Conservation (phyloP, 176 grass and related monocot genomes). For the barley (Hordeum vulgare) region DNA sequence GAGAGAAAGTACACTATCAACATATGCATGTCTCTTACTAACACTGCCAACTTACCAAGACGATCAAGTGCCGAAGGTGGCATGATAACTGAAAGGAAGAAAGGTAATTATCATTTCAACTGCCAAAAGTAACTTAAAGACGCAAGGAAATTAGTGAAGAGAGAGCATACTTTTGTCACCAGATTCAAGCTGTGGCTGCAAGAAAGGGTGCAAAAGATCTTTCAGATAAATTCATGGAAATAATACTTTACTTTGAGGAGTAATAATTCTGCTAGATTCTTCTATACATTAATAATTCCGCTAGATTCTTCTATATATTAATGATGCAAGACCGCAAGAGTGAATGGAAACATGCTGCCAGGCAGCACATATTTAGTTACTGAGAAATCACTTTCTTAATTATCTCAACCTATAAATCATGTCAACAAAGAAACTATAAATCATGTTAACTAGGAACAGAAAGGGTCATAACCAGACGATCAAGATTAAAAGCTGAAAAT, state of each 20-base stretch:
- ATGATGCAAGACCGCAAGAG: neutral
- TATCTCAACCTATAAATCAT: neutral
- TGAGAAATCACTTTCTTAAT: neutral
- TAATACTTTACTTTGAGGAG: slow-evolving; percentile 5
- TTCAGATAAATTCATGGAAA: slow-evolving; percentile 23
- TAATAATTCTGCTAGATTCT: neutral
- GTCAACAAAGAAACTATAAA: neutral
- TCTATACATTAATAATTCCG: neutral
- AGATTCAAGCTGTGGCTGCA: slow-evolving; percentile 85
- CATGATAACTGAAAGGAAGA: slow-evolving; percentile 88
- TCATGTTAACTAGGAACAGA: neutral
- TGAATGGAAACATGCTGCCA: neutral
- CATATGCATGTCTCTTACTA: neutral
- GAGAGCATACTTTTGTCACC: slow-evolving; percentile 88
- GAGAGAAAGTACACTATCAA: slow-evolving; percentile 9
- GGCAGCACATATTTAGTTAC: neutral
- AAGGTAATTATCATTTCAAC: slow-evolving; percentile 12
- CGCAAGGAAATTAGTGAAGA: neutral
- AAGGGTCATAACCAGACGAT: neutral
- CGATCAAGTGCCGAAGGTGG: slow-evolving; percentile 96
- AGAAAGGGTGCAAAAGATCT: slow-evolving; percentile 24
- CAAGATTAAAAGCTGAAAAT: neutral
- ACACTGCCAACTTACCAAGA: slow-evolving; percentile 52
- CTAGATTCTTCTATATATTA: neutral
- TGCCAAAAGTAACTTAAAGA: slow-evolving; percentile 5